phyloP scores from a whole-genome alignment of 768 basidiomycete genomes.

The Mycena metata region DNA sequence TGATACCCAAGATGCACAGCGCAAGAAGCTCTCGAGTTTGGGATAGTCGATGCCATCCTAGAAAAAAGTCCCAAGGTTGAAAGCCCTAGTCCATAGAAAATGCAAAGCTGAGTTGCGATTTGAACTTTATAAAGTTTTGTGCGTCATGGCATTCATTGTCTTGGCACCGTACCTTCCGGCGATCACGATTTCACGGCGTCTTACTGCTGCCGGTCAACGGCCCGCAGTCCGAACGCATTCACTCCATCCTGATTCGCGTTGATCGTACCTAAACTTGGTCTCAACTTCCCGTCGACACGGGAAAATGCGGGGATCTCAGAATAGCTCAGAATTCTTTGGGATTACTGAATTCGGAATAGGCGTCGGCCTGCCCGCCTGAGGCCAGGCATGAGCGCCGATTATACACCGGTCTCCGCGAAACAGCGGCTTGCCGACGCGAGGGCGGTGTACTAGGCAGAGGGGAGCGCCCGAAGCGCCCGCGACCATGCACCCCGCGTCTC shows the following conservation, averaged over 20 bases:
- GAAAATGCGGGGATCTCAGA: no score
- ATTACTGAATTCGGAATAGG: not conserved
- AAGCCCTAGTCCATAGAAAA: slow-evolving; percentile 37
- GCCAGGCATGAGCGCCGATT: no score
- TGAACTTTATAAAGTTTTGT: slow-evolving; percentile 20
- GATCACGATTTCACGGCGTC: slow-evolving; percentile 25
- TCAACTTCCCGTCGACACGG: no score
- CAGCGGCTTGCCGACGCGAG: not conserved
- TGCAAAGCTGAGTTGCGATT: slow-evolving; percentile 14
- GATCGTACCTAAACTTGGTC: slow-evolving; percentile 12
- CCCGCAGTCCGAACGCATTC: not conserved
- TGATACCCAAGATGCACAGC: slow-evolving; percentile 59
- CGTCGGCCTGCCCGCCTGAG: no score
- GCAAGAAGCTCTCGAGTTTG: slow-evolving; percentile 90
- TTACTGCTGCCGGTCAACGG: not conserved
- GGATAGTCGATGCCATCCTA: slow-evolving; percentile 93
- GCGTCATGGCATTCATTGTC: not conserved
- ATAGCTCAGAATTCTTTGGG: no score
- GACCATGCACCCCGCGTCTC: not conserved
- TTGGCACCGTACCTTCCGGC: slow-evolving; percentile 19
- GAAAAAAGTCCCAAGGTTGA: slow-evolving; percentile 79
- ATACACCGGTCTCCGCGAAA: no score
- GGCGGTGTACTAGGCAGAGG: slow-evolving; percentile 12
- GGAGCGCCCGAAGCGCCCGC: slow-evolving; percentile 22
- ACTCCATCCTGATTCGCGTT: not conserved